Conservation (phyloP, 441 rosid genomes). For the Populus hybrid region DNA sequence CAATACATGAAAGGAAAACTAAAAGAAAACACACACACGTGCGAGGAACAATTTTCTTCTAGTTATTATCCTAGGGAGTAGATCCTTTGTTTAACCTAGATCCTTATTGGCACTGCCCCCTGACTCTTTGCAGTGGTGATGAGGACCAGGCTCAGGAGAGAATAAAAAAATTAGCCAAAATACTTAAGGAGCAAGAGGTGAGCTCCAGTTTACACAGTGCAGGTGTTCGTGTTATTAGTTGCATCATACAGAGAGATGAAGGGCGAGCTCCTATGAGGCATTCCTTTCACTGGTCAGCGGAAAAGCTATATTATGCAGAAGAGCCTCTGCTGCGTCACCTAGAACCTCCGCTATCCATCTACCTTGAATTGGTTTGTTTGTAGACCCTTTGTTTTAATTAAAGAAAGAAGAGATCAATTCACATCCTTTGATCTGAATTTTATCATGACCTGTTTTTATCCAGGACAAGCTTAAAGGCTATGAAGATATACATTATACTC, state of each 20-base stretch:
- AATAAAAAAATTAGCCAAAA: conserved; percentile 85
- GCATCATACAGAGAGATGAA: conserved; percentile 99
- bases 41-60: not conserved
- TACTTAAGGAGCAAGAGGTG: conserved; percentile 84
- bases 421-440: conserved; percentile 18
- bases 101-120: conserved; percentile 19
- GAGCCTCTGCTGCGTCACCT: conserved; percentile 94
- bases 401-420: not conserved
- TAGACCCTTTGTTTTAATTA: conserved; percentile 9
- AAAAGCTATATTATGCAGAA: conserved; percentile 77
- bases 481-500: conserved; percentile 64
- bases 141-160: conserved; percentile 99
- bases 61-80: conserved; percentile 2
- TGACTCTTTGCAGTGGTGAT: conserved; percentile 73
- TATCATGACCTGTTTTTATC: conserved; percentile 18
- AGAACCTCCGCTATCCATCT: conserved; percentile 97
- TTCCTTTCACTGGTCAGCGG: conserved; percentile 90
- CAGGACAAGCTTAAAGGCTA: conserved; percentile 98
- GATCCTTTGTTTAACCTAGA: not conserved
- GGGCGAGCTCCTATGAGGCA: conserved; percentile 99
- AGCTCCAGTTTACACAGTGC: conserved; percentile 68
- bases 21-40: not conserved
- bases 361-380: conserved; percentile 86
- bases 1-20: not conserved
- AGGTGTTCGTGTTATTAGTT: conserved; percentile 93